Conservation (phyloP, 768 basidiomycete species). For the Cyclocybe cylindracea region DNA sequence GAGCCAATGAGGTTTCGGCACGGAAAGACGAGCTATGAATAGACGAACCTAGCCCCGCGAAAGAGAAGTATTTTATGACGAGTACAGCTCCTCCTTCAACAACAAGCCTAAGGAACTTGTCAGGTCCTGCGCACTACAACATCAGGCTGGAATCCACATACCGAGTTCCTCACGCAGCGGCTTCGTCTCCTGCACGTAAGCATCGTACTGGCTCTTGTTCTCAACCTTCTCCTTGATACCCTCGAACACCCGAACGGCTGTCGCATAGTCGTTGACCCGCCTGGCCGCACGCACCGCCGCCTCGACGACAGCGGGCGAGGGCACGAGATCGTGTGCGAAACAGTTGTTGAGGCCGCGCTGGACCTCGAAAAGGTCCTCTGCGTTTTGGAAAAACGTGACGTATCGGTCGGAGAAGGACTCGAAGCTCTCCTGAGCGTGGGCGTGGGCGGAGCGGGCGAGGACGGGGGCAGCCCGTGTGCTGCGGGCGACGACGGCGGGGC, state of each 20-base stretch:
- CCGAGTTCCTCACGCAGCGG: constrained; percentile 90
- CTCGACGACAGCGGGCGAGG: constrained; percentile 80
- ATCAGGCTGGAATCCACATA: constrained; percentile 33
- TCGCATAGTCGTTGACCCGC: constrained; percentile 95
- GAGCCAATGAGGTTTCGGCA: neutral
- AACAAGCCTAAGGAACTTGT: constrained; percentile 14
- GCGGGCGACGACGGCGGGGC: constrained; percentile 42
- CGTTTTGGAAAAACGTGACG: constrained; percentile 88
- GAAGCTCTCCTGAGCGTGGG: constrained; percentile 88
- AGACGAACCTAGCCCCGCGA: constrained; percentile 9
- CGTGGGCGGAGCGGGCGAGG: constrained; percentile 49
- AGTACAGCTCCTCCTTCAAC: constrained; percentile 30
- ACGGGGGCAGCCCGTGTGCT: constrained; percentile 40
- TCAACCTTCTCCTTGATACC: constrained; percentile 97
- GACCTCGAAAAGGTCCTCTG: constrained; percentile 96
- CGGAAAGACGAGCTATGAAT: neutral
- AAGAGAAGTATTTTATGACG: constrained; percentile 19
- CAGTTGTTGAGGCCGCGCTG: constrained; percentile 99
- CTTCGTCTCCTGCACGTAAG: constrained; percentile 90
- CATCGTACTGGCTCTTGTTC: constrained; percentile 93
- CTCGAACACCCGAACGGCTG: constrained; percentile 95
- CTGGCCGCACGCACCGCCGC: constrained; percentile 86
- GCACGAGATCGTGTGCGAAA: constrained; percentile 97
- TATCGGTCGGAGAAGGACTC: constrained; percentile 95
- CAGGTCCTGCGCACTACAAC: neutral